Base-by-base conservation (phyloP, 164 flowering plant genomes). In the Hamamelis virginiana region DNA sequence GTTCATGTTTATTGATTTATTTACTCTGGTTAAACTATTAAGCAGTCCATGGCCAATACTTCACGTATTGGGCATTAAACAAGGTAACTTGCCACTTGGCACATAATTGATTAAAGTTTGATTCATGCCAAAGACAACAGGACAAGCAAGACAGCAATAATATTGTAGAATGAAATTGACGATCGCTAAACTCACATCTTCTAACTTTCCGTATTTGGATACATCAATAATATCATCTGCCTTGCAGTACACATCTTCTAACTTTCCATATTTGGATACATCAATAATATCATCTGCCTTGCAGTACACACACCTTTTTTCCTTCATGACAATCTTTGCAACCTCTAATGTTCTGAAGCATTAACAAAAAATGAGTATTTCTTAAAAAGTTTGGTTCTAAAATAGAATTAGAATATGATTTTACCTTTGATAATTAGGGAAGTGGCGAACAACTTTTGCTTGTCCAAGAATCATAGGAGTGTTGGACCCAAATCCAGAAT, bases 401-500 rank as follows among this genome's bases (percentile, higher is more conserved):
- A 38, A 56, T 41, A 60, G 28, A 60, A 62, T 3, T n/a, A 72
- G 55, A 66, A 18, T 19, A 63, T 41, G 4, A 16, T 59, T 58
- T 77, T 77, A 92, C 99, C 99, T 95, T 62, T 80, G 84, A 77
- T 69, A 87, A 71, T 91, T 85, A 38, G 95, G 87, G 69, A 72
- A 95, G 76, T 92, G 92, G 41, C 97, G 94, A 50, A 85, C 87
- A 69, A 91, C 94, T 82, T 88, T 92, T 18, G 93, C 92, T 88
- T 95, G 99, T 68, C 99, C 99, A 65, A 86, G 85, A 75, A 89
- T 61, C 76, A 92, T 75, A 65, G 99, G 96, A 21, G 99, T 95
- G 59, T 89, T 92, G 65, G 99, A 90, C 64, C 99, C 97, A 86
- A 92, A 95, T 69, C 97, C 97, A 84, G 94, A 66, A 81, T 85